Base-by-base conservation (phyloP, 78 protist genomes). In the Cavenderia fasciculata region DNA sequence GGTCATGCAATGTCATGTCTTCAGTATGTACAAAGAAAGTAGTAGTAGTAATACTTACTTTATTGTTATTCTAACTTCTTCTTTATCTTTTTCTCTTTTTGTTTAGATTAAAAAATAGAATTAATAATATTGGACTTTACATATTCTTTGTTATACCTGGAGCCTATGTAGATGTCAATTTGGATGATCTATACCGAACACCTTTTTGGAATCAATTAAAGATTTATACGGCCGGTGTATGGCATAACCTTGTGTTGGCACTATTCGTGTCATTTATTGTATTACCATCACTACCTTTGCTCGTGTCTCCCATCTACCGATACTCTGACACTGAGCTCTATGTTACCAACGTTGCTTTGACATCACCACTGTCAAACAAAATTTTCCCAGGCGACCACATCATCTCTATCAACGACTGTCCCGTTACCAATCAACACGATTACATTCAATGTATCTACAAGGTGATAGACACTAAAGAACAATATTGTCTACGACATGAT, bases 1-100 rank as follows among this genome's bases (percentile, higher is more conserved):
- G 88, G 88, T 51, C 88, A 79, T 79, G 88, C 88, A 54, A 31
- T 79, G 10, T 63, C 51, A 38, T 27, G 33, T 19, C n/a, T 63
- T 19, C 33, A 63, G 72, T 63, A 63, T 7, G 36, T 61, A 8
- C 11, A 27, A 33, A 61, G 4, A n/a, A n/a, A n/a, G n/a, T n/a
- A n/a, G n/a, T n/a, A n/a, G n/a, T n/a, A n/a, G n/a, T n/a, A n/a
- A n/a, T n/a, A n/a, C n/a, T n/a, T n/a, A n/a, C n/a, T n/a, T n/a
- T n/a, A n/a, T n/a, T n/a, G n/a, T n/a, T n/a, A n/a, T n/a, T n/a
- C n/a, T n/a, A n/a, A n/a, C n/a, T n/a, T n/a, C n/a, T n/a, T n/a
- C n/a, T n/a, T n/a, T n/a, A n/a, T n/a, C n/a, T n/a, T n/a, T n/a
- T n/a, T n/a, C n/a, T 33, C 71, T 4, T 65, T 43, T 1, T 25